Evolutionary conservation across 805 yeast species (phyloP).

Genomic region (Geotrichum ghanense): DNA sequence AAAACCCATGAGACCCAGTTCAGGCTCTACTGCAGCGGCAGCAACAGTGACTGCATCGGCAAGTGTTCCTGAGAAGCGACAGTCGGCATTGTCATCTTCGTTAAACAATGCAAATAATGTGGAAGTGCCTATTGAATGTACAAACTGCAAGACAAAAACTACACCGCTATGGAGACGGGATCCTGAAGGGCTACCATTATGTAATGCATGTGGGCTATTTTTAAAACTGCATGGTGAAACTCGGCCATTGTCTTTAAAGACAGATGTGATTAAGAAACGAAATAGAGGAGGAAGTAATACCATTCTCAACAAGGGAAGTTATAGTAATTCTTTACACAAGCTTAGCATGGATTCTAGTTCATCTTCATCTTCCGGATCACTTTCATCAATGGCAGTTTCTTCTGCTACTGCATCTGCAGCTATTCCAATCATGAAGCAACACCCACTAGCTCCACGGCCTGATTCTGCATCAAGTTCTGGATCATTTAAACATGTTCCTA

Average conservation of each 20-base stretch:
- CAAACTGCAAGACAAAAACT: constrained; percentile 83
- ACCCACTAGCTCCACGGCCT: neutral
- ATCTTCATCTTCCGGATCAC: no score
- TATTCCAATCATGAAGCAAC: neutral
- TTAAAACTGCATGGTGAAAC: constrained; percentile 91
- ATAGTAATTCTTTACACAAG: neutral
- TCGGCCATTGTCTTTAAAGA: constrained; percentile 83
- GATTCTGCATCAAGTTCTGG: neutral
- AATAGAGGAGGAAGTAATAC: constrained; percentile 42
- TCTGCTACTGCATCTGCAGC: neutral
- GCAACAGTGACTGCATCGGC: no score
- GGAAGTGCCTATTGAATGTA: constrained; percentile 37
- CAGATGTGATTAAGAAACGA: constrained; percentile 89
- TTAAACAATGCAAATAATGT: neutral
- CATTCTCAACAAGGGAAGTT: neutral
- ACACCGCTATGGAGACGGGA: constrained; percentile 95
- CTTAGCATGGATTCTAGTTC: neutral
- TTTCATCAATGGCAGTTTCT: neutral
- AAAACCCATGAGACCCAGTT: neutral
- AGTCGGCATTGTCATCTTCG: neutral
- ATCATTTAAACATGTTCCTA: neutral
- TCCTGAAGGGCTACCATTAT: constrained; percentile 86
- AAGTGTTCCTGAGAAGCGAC: constrained; percentile 1
- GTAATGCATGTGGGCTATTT: constrained; percentile 95
- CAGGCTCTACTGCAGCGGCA: no score